These are phyloP conservation scores for Excoecaria cochinchinensis DNA, from an alignment of 345 rosid species.

Conservation along the genomic window DNA sequence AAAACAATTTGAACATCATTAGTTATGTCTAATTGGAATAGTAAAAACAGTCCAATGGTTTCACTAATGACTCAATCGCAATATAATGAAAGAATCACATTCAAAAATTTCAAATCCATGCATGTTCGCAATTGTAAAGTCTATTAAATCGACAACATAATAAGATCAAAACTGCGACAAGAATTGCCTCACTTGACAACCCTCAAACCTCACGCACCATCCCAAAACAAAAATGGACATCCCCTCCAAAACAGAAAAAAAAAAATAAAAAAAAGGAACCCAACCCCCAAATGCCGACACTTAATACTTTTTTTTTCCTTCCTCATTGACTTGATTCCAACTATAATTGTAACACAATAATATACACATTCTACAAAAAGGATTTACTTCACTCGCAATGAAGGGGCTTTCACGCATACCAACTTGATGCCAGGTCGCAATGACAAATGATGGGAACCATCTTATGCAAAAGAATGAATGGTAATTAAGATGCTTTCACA, in stretches of 20 bases:
- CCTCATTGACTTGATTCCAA: slow-evolving; percentile 19
- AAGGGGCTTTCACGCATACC: slow-evolving; percentile 35
- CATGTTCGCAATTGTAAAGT: slow-evolving; percentile 27
- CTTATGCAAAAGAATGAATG: slow-evolving; percentile 40
- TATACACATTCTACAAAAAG: slow-evolving; percentile 51
- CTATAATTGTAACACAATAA: slow-evolving; percentile 23
- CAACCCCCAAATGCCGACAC: slow-evolving; percentile 21
- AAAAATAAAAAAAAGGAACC: not conserved
- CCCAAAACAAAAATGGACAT: not conserved
- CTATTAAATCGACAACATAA: slow-evolving; percentile 13
- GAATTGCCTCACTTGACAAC: slow-evolving; percentile 37
- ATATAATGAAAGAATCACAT: slow-evolving; percentile 49
- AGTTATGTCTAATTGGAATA: too few species aligned
- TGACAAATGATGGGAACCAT: slow-evolving; percentile 29
- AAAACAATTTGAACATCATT: too few species aligned
- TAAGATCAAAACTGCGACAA: slow-evolving; percentile 56
- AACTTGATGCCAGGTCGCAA: slow-evolving; percentile 33
- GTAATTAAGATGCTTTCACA: slow-evolving; percentile 36
- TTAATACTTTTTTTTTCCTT: slow-evolving; percentile 13
- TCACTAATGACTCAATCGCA: slow-evolving; percentile 17
- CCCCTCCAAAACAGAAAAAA: too few species aligned
- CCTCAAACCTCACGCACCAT: slow-evolving; percentile 27
- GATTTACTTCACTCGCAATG: slow-evolving; percentile 27
- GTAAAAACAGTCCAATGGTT: too few species aligned
- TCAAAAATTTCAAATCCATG: slow-evolving; percentile 27